phyloP scores from a whole-genome alignment of 306 rosid genomes.

The Carpinus fangiana region DNA sequence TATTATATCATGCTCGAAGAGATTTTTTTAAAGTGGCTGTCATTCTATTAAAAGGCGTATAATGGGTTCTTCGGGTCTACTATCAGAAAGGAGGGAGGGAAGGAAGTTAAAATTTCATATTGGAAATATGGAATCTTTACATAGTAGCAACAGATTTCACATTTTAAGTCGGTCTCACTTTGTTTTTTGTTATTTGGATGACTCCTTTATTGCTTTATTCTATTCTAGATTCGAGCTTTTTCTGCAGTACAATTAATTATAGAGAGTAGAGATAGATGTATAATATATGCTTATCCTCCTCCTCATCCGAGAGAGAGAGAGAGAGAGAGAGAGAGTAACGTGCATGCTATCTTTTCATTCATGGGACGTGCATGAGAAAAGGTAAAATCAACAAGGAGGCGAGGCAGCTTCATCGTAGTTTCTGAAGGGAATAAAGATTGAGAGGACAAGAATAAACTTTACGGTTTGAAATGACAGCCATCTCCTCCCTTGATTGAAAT shows the following conservation, averaged over 20 bases:
- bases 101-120: constrained; percentile 26
- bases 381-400: constrained; percentile 40
- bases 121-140: constrained; percentile 32
- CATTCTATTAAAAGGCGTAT: constrained; percentile 14
- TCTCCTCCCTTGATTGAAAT: constrained; percentile 14
- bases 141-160: constrained; percentile 26
- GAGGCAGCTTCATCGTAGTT: constrained; percentile 61
- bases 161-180: constrained; percentile 11
- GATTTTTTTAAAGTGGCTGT: constrained; percentile 14
- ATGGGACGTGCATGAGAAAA: constrained; percentile 78
- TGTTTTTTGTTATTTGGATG: constrained; percentile 23
- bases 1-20: not conserved
- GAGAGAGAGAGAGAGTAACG: constrained; percentile 58
- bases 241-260: constrained; percentile 16
- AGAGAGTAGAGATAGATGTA: constrained; percentile 27
- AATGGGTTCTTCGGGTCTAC: constrained; percentile 5
- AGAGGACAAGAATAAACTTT: constrained; percentile 92
- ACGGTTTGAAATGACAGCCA: constrained; percentile 40
- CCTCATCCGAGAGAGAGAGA: constrained; percentile 28
- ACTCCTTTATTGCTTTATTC: constrained; percentile 71
- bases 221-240: constrained; percentile 61
- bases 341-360: constrained; percentile 59
- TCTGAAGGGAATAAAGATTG: constrained; percentile 61
- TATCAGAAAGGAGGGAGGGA: constrained; percentile 39
- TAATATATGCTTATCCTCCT: constrained; percentile 32